Base-by-base conservation (phyloP, 2,329 filamentous ascomycete genomes). In the Neonectria punicea region DNA sequence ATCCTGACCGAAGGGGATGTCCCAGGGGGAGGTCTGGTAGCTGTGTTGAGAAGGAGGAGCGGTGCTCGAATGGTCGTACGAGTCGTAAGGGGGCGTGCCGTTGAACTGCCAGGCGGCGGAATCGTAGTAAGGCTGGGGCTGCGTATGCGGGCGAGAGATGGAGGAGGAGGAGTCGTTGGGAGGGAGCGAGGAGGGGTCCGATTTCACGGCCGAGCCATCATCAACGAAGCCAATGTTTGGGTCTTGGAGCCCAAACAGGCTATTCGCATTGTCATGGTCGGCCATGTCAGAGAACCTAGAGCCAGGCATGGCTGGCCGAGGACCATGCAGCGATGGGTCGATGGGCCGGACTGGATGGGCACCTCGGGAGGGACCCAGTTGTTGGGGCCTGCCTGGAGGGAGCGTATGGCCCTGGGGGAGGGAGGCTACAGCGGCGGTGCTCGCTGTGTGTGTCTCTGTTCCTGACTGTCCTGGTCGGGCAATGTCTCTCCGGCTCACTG, bases 21-120 rank as follows among this genome's bases (percentile, higher is more conserved):
- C 72, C 80, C 80, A 81, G 56, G 79, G 67, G 66, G 77, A 69
- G 49, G 77, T 69, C 61, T 77, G 71, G 66, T 78, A 79, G 67
- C 73, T 69, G 60, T 78, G 68, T 63, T 74, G 74, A 62, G 74
- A 57, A 64, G 78, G 67, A 70, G 80, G 73, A 74, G 78, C 69
- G 65, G 75, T 77, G 74, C 70, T 77, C 74, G 71, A 78, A 69
- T 77, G 73, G 76, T 81, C 79, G 76, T 81, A 84, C 58, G 80
- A 78, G 70, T 83, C 81, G 77, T 83, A 84, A 50, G 83, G 82
- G 66, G 84, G 81, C 13, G 81, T 81, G 73, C 81, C 80, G 65
- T 82, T 81, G 69, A 85, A 86, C 68, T 78, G 74, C 85, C 85
- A 87, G 76, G 76, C 79, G 67, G 83, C 75, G 58, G 81, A 72